phyloP scores from a whole-genome alignment of 140 eudicot genomes.

The Senecio squalidus region DNA sequence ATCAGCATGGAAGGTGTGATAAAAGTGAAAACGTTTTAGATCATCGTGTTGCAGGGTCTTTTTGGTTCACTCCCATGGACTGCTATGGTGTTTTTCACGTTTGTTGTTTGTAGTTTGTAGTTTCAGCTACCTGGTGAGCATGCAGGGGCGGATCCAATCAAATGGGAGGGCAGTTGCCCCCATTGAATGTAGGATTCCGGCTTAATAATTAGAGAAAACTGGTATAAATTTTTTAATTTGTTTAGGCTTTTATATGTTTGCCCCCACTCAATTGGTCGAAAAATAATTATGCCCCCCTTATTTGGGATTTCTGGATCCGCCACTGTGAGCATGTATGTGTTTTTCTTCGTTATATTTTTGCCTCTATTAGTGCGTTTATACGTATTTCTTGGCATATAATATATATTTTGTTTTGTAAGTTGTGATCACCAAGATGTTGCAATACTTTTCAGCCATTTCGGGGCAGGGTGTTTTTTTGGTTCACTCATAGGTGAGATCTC shows the following conservation, averaged over 20 bases:
- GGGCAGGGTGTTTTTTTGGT: conserved; percentile 75
- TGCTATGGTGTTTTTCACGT: conserved; percentile 86
- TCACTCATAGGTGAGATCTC: conserved; percentile 77
- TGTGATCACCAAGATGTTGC: conserved; percentile 72
- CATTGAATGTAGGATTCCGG: no score
- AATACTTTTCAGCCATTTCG: conserved; percentile 66
- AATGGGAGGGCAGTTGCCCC: no score
- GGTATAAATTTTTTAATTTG: no score
- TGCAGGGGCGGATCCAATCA: no score
- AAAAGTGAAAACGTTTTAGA: conserved; percentile 77
- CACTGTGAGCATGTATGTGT: conserved; percentile 23
- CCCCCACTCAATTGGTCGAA: no score
- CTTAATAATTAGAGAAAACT: no score
- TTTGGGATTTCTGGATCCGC: no score
- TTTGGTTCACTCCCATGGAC: conserved; percentile 98
- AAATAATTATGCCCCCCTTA: no score
- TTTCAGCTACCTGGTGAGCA: conserved; percentile 88
- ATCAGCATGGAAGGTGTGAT: conserved; percentile 73
- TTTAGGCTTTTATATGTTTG: no score
- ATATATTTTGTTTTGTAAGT: neutral
- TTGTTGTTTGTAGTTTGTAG: no score
- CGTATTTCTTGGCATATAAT: neutral
- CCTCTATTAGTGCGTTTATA: neutral
- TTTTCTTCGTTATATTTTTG: neutral
- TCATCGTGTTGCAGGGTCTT: conserved; percentile 91